These are phyloP conservation scores for Gentiana straminea DNA, from an alignment of 257 asterid genomes.

Conservation along the genomic window DNA sequence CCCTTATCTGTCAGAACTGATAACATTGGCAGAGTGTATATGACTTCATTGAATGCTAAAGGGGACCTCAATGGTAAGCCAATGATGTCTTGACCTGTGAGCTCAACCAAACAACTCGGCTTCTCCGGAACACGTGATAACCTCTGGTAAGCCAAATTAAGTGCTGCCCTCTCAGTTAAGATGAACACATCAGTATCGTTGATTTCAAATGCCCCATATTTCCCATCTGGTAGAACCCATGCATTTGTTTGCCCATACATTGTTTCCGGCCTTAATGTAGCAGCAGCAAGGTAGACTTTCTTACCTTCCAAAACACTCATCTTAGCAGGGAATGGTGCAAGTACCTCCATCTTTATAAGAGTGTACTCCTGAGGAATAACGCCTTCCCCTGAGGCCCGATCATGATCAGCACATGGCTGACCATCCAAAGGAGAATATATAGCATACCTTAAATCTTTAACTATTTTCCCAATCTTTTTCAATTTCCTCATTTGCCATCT, in stretches of 20 bases:
- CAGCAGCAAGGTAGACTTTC: constrained; percentile 90
- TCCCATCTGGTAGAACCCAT: constrained; percentile 91
- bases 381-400: constrained; percentile 97
- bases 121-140: constrained; percentile 61
- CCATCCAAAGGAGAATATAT: constrained; percentile 83
- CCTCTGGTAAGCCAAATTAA: constrained; percentile 83
- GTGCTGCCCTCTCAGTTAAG: constrained; percentile 67
- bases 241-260: constrained; percentile 96
- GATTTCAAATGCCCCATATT: constrained; percentile 88
- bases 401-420: constrained; percentile 98
- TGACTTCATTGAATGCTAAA: constrained; percentile 57
- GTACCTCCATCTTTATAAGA: constrained; percentile 82
- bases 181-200: constrained; percentile 71
- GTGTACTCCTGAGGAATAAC: constrained; percentile 89
- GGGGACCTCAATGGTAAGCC: constrained; percentile 78
- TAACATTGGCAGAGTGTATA: constrained; percentile 79
- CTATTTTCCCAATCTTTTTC: constrained; percentile 75
- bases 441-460: constrained; percentile 69
- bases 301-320: constrained; percentile 69
- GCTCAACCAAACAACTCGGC: constrained; percentile 74
- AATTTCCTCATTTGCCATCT: constrained; percentile 84
- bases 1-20: constrained; percentile 94
- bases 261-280: constrained; percentile 91
- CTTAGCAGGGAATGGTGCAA: constrained; percentile 69
- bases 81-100: constrained; percentile 81